Percentiles rank a stretch among this genome's conserved stretches.
These are phyloP conservation scores for Fraxinus floribunda DNA, from an alignment of 305 asterid species.

Conservation along the genomic window DNA sequence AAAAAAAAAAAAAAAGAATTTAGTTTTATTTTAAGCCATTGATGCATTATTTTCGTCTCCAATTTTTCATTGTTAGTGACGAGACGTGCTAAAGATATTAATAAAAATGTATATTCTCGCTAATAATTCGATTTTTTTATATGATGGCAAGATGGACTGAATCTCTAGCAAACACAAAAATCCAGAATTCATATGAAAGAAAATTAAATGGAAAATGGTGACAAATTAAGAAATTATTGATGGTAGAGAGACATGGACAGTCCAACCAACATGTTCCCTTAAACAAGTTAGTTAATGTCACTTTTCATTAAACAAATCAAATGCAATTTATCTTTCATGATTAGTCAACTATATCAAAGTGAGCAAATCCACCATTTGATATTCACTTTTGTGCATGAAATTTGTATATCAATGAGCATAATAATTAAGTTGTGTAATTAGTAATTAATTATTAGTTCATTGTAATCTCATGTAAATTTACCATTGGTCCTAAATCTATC, in stretches of 20 bases:
- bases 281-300: neutral
- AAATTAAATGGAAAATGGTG: neutral
- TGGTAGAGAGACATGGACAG: conserved; percentile 29
- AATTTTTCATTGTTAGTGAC: neutral
- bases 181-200: neutral
- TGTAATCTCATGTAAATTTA: neutral
- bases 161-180: neutral
- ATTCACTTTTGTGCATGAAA: conserved; percentile 12
- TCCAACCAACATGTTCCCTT: conserved; percentile 34
- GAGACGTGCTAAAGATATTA: neutral
- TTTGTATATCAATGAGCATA: neutral
- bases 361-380: conserved; percentile 1
- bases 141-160: neutral
- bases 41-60: neutral
- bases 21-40: neutral
- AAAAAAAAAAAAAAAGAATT: no score
- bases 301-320: neutral
- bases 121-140: neutral
- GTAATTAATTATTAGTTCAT: neutral
- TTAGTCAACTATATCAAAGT: neutral
- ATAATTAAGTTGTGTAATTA: neutral
- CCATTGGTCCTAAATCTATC: neutral
- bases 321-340: neutral
- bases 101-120: neutral
- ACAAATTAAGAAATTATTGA: neutral